Evolutionary conservation across 73 alveolate species (phyloP).

Genomic region (Breviolum minutum): DNA sequence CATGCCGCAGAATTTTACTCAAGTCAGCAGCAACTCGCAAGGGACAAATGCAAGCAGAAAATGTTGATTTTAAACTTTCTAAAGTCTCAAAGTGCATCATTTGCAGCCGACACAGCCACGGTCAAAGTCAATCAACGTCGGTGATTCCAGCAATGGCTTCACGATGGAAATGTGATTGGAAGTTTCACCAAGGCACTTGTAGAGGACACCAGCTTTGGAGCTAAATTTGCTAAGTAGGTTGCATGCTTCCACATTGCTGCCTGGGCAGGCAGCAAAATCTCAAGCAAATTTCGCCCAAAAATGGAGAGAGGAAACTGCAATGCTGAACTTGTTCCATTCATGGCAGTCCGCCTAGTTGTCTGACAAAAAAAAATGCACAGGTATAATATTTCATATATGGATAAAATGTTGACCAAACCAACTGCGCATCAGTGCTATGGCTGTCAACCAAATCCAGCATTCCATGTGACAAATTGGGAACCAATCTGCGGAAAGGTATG

Average conservation of each 20-base stretch:
- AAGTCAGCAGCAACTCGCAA: background rate
- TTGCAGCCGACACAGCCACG: too few relatives aligned
- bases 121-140: too few relatives aligned
- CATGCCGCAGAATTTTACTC: background rate
- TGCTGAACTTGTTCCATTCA: background rate
- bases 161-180: background rate
- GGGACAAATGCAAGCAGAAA: too few relatives aligned
- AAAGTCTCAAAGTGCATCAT: too few relatives aligned
- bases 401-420: too few relatives aligned
- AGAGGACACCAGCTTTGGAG: background rate
- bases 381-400: background rate
- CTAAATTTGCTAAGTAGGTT: background rate
- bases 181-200: background rate
- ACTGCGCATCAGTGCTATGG: background rate
- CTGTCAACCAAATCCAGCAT: background rate
- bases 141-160: background rate
- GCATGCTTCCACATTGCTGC: background rate
- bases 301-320: background rate
- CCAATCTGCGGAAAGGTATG: background rate
- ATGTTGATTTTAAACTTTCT: too few relatives aligned
- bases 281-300: background rate
- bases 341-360: background rate
- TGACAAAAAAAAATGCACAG: too few relatives aligned
- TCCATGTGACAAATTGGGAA: too few relatives aligned
- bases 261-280: background rate